Evolutionary conservation across 1,139 yeast genomes (phyloP), one percentile per base, ranked within the genome.

Genomic region (Zygoascus meyerae): DNA sequence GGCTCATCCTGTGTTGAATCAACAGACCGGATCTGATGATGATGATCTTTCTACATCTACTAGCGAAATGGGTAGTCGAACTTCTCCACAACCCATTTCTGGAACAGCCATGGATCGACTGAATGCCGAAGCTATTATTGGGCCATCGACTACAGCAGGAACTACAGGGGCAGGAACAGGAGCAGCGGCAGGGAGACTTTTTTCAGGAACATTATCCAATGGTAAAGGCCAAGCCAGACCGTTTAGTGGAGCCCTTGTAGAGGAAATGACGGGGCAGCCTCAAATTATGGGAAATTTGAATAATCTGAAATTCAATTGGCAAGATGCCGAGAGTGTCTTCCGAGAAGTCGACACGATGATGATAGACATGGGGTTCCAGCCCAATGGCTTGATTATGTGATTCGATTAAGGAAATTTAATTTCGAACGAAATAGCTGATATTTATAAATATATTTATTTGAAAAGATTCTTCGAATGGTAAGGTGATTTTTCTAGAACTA

Each of bases 361-460:
- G 96, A 86, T 86, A 57, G 96, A 89, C 61, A 89, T 89, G 68
- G 97, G 97, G 9, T 89, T 90, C 69, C 86, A 84, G 46, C 41
- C 39, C 12, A 34, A 34, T 8, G 43, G 43, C 14, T 31, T 40
- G 29, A 29, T 35, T 3, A 35, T 35, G 30, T 35, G 26, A 21
- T 21, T 5, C 26, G 26, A 21, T 5, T 21, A 7, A 21, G 7
- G 26, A 21, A 21, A 4, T 21, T 4, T 21, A 21, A 5, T 5
- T 5, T 21, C 7, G 26, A 21, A 21, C 26, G 26, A 21, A 7
- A 7, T 21, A 4, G 26, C 7, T 21, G 26, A 21, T 21, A 21
- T 21, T 21, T 21, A 21, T 21, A 21, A 21, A 21, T 21, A 21
- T 21, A 21, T 21, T 21, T 21, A 21, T 21, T 21, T 5, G 26